Conservation (phyloP, 208 protist species). For the Trypanosoma caninum region DNA sequence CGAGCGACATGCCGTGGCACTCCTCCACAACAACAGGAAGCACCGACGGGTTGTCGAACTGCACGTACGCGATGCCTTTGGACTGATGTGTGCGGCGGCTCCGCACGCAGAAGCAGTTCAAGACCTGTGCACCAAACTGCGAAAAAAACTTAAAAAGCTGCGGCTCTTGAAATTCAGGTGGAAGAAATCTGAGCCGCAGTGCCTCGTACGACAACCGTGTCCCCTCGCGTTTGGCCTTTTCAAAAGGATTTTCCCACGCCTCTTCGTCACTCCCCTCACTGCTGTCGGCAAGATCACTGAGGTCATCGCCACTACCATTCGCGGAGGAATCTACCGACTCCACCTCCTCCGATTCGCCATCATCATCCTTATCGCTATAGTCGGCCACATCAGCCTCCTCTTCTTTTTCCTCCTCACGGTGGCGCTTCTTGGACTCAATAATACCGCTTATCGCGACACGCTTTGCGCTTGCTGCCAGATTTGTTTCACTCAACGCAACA, state of each 20-base stretch:
- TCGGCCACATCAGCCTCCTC: slow-evolving; percentile 25
- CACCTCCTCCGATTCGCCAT: slow-evolving; percentile 14
- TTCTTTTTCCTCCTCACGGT: slow-evolving; percentile 22
- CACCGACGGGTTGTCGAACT: slow-evolving; percentile 72
- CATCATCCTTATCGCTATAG: slow-evolving; percentile 26
- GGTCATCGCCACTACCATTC: slow-evolving; percentile 24
- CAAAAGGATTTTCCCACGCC: slow-evolving; percentile 35
- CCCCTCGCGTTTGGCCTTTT: slow-evolving; percentile 31
- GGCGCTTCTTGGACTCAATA: slow-evolving; percentile 31
- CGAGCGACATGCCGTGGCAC: slow-evolving; percentile 85
- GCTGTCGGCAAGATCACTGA: slow-evolving; percentile 29
- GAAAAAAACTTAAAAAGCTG: slow-evolving; percentile 86
- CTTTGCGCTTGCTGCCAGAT: slow-evolving; percentile 15
- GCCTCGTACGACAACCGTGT: slow-evolving; percentile 49
- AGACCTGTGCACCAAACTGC: slow-evolving; percentile 79
- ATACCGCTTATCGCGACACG: slow-evolving; percentile 33
- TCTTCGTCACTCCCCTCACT: slow-evolving; percentile 22
- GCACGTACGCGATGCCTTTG: slow-evolving; percentile 84
- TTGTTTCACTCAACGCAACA: neutral
- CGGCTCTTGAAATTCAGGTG: slow-evolving; percentile 81
- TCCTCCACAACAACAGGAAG: slow-evolving; percentile 76
- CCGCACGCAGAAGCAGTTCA: slow-evolving; percentile 89
- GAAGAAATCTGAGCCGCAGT: slow-evolving; percentile 79
- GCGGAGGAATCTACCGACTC: slow-evolving; percentile 16
- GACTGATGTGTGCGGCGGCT: slow-evolving; percentile 83